Evolutionary conservation across 352 stramenopile genomes (phyloP).

Genomic region (Elongisporangium senticosum): DNA sequence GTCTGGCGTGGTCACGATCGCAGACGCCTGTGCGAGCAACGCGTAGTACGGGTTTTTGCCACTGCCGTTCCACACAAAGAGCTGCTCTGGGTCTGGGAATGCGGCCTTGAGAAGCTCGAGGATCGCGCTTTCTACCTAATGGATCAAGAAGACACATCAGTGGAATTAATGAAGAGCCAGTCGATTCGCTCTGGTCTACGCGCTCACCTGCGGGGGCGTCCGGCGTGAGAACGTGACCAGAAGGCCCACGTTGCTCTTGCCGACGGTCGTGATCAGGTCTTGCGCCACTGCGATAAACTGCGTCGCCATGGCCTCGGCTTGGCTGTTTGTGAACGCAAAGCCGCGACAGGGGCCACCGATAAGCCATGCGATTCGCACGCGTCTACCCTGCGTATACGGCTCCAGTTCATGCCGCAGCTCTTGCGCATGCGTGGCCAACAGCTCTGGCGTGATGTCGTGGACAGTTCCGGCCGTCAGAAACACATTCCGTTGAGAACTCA

Average conservation of each 20-base stretch:
- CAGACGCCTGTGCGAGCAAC: slow-evolving; percentile 39
- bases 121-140: slow-evolving; percentile 34
- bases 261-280: slow-evolving; percentile 1
- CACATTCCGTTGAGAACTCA: slow-evolving; percentile 14
- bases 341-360: slow-evolving; percentile 62
- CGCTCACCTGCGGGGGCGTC: slow-evolving; percentile 31
- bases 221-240: slow-evolving; percentile 68
- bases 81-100: slow-evolving; percentile 16
- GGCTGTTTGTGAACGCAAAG: slow-evolving; percentile 35
- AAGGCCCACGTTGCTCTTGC: slow-evolving; percentile 14
- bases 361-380: slow-evolving; percentile 37
- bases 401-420: slow-evolving; percentile 11
- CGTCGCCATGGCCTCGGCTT: slow-evolving; percentile 32
- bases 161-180: background rate
- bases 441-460: slow-evolving; percentile 21
- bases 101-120: slow-evolving; percentile 10
- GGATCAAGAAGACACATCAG: background rate
- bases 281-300: slow-evolving; percentile 22
- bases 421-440: slow-evolving; percentile 18
- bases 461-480: slow-evolving; percentile 54
- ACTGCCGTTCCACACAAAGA: slow-evolving; percentile 47
- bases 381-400: slow-evolving; percentile 7
- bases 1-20: slow-evolving; percentile 66
- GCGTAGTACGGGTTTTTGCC: slow-evolving; percentile 66
- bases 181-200: background rate